These are phyloP conservation scores for Naegleria fowleri DNA, from an alignment of 208 protist species.

Conservation along the genomic window DNA sequence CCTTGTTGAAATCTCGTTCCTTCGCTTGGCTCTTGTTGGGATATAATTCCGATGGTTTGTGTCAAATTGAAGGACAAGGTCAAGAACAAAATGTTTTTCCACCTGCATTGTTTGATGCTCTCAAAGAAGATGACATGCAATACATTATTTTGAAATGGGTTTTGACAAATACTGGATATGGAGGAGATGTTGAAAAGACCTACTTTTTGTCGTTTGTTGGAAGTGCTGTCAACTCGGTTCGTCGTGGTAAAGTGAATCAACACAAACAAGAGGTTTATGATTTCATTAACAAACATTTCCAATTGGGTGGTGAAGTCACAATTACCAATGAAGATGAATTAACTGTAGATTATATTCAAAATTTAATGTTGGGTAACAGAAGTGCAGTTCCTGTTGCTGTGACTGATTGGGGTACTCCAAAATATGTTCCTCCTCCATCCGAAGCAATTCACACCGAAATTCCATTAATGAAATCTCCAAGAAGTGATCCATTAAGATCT, in stretches of 20 bases:
- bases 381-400: background rate
- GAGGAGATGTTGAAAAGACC: background rate
- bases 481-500: background rate
- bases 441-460: background rate
- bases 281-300: background rate
- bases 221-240: background rate
- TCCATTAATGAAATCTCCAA: background rate
- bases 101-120: background rate
- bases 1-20: background rate
- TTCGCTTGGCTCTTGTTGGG: background rate
- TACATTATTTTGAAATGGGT: background rate
- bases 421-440: too few relatives aligned
- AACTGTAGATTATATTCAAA: background rate
- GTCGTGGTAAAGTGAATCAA: conserved; percentile 11
- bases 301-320: background rate
- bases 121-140: background rate
- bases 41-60: background rate
- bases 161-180: background rate
- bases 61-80: background rate
- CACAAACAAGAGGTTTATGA: conserved; percentile 9
- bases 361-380: conserved; percentile 6
- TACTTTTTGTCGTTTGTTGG: background rate
- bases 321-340: background rate
- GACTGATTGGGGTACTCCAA: background rate
- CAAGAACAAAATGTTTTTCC: background rate